These are phyloP conservation scores for Aureobasidium melanogenum DNA, from an alignment of 2,329 filamentous ascomycete species.

Conservation along the genomic window DNA sequence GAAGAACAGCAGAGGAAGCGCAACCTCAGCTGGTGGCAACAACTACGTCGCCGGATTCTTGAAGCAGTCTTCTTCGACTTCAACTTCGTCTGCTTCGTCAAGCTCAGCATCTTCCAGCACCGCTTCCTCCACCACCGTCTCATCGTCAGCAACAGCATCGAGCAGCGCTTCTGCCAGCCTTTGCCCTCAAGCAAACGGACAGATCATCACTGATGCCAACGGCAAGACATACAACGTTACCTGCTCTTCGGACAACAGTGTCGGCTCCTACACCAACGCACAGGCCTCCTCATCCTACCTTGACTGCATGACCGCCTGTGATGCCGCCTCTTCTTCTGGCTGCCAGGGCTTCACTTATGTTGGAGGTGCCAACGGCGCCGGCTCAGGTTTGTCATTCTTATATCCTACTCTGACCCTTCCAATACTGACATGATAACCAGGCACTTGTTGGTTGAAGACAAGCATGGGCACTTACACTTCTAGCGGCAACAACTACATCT, in stretches of 20 bases:
- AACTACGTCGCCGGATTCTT: constrained; percentile 13
- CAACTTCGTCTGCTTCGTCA: neutral
- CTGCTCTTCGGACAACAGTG: constrained; percentile 14
- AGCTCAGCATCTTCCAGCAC: neutral
- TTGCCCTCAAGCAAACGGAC: constrained; percentile 17
- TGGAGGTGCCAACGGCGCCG: constrained; percentile 15
- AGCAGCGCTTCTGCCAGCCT: constrained; percentile 13
- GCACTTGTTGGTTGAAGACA: constrained; percentile 20
- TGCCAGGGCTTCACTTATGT: constrained; percentile 16
- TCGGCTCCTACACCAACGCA: constrained; percentile 13
- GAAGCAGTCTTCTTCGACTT: neutral
- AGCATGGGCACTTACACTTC: constrained; percentile 11
- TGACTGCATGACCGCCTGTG: constrained; percentile 16
- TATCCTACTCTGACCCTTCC: too few relatives aligned
- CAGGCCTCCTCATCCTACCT: constrained; percentile 13
- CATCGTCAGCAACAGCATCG: constrained; percentile 14
- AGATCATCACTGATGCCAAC: constrained; percentile 16
- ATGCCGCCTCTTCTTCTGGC: constrained; percentile 9
- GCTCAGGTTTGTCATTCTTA: neutral
- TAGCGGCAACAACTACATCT: constrained; percentile 10
- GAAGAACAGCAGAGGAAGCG: constrained; percentile 10
- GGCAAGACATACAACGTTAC: constrained; percentile 11
- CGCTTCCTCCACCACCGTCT: neutral
- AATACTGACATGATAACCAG: neutral
- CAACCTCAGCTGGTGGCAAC: neutral